Evolutionary conservation across 2,329 filamentous ascomycete genomes (phyloP).

Genomic region (Fusarium sp.): DNA sequence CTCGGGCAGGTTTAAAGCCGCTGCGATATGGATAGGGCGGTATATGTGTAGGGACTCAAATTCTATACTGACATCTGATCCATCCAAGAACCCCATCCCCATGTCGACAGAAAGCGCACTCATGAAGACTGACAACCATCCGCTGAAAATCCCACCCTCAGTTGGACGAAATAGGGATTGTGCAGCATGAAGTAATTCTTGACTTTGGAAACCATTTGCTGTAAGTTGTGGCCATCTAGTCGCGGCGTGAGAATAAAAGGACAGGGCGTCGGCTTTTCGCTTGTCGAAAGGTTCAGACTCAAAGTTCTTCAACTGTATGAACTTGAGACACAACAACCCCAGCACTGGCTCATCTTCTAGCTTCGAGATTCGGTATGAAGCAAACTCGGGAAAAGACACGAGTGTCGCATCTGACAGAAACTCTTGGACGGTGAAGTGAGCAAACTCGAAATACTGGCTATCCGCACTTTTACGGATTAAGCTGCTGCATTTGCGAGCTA

Average conservation of each 20-base stretch:
- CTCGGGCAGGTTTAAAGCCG: background rate
- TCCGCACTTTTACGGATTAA: conserved; percentile 7
- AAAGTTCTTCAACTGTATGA: background rate
- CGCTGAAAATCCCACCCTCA: accelerated
- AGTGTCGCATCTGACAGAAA: background rate
- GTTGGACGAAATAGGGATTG: background rate
- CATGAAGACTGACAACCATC: no score
- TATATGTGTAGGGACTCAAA: no score
- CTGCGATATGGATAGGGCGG: background rate
- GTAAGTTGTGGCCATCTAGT: background rate
- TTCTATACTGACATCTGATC: no score
- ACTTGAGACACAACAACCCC: background rate
- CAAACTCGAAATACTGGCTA: background rate
- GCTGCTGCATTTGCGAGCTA: conserved; percentile 9
- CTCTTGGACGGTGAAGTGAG: background rate
- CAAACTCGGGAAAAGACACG: accelerated
- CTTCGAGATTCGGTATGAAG: background rate
- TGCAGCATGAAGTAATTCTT: accelerated
- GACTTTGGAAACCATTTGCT: background rate
- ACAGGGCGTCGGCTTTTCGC: no score
- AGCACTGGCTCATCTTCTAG: accelerated
- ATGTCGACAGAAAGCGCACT: no score
- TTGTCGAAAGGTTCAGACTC: no score
- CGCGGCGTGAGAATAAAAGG: no score
- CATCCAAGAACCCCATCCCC: no score